A percentile compares a stretch with the other conserved stretches of the same genome.
These are phyloP conservation scores for Neurospora africana DNA, from an alignment of 495 filamentous ascomycete genomes.

Conservation along the genomic window DNA sequence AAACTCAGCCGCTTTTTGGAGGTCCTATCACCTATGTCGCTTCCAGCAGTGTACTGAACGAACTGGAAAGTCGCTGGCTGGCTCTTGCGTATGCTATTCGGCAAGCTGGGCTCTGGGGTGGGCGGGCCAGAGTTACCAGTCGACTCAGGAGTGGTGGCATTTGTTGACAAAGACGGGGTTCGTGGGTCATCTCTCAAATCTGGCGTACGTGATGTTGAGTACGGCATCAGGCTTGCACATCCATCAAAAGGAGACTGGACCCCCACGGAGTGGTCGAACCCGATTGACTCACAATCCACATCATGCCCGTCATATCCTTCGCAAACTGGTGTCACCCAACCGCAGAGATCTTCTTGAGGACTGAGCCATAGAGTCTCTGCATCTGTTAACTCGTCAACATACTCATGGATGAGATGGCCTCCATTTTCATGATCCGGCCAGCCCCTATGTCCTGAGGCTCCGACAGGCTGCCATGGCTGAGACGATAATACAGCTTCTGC, in stretches of 20 bases:
- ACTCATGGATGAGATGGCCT: not conserved
- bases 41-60: slow-evolving; percentile 11
- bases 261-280: not conserved
- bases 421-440: not conserved
- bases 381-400: not conserved
- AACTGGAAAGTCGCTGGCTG: slow-evolving; percentile 4
- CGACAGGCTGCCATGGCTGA: not conserved
- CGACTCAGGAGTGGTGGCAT: not conserved
- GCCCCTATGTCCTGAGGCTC: not conserved
- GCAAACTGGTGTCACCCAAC: not conserved
- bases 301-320: not conserved
- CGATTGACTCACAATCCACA: not conserved
- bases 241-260: not conserved
- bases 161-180: not conserved
- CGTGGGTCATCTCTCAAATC: not conserved
- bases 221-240: not conserved
- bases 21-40: not conserved
- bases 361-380: not conserved
- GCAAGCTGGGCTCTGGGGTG: not conserved
- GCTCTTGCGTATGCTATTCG: not conserved
- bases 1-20: slow-evolving; percentile 10
- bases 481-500: not conserved
- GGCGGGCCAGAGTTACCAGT: not conserved
- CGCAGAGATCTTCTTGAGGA: not conserved
- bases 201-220: not conserved